Conservation (phyloP, 768 basidiomycete genomes). For the Calocybe cyanea region DNA sequence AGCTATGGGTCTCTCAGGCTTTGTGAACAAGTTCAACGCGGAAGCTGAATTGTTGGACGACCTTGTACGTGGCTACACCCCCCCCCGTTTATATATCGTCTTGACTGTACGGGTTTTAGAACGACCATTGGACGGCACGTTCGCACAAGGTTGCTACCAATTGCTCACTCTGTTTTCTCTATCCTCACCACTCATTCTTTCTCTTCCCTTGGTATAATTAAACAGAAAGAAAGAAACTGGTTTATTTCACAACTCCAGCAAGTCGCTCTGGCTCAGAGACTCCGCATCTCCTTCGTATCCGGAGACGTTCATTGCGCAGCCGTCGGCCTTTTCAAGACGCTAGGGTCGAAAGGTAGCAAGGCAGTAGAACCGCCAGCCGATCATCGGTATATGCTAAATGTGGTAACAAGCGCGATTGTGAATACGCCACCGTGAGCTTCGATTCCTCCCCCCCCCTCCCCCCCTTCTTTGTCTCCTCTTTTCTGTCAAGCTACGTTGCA, state of each 20-base stretch:
- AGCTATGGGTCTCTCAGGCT: slow-evolving; percentile 64
- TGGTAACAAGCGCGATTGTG: slow-evolving; percentile 91
- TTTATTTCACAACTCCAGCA: slow-evolving; percentile 76
- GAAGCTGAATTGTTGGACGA: slow-evolving; percentile 94
- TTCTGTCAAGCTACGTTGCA: neutral
- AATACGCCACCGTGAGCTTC: slow-evolving; percentile 78
- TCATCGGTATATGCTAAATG: slow-evolving; percentile 87
- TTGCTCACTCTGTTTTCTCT: neutral
- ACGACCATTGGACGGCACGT: slow-evolving; percentile 91
- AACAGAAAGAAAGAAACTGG: slow-evolving; percentile 87
- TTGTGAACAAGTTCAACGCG: slow-evolving; percentile 89
- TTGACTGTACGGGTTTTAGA: slow-evolving; percentile 34
- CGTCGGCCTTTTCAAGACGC: slow-evolving; percentile 73
- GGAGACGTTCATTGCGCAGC: slow-evolving; percentile 95
- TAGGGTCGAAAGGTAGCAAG: slow-evolving; percentile 44
- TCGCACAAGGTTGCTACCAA: slow-evolving; percentile 56
- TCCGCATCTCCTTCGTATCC: slow-evolving; percentile 81
- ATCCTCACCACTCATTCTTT: neutral
- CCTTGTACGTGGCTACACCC: slow-evolving; percentile 44
- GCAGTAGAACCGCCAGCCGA: slow-evolving; percentile 56
- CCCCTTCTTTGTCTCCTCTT: too few species aligned
- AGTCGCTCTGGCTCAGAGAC: slow-evolving; percentile 55
- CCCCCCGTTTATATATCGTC: neutral
- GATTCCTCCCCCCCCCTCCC: too few species aligned
- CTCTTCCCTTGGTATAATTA: neutral